Base-by-base conservation (phyloP, 331 rosid genomes). In the Erythrophleum ivorense region DNA sequence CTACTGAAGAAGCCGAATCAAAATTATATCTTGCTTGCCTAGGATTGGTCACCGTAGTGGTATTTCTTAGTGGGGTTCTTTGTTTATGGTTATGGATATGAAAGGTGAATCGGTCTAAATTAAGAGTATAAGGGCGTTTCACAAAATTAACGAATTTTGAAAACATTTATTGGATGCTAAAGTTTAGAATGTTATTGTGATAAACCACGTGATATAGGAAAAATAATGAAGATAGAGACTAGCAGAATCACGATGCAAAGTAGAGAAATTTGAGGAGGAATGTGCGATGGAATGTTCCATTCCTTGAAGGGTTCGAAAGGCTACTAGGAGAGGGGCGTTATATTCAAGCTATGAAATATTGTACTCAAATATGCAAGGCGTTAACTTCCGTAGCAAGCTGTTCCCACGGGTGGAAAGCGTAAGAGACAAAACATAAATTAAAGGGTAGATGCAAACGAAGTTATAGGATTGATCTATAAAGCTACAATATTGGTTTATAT, bases 351-450 rank as follows among this genome's bases (percentile, higher is more conserved):
- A 38, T 38, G 41, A 38, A 38, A 38, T 38, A 5, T 5, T 38
- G 41, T 38, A 38, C 41, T 38, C 41, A 3, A 38, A 38, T 38
- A 6, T 3, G 86, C 46, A 19, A 79, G 60, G 70, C 77, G 80
- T 50, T 87, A 71, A 1, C 76, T 57, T 49, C 78, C 9, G 31
- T 16, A 14, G 60, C 52, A 13, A 62, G 68, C 68, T 43, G 43
- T 67, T 43, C 8, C 33, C 21, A 31, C 19, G 14, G 33, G 60
- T 48, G 38, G 7, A 8, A 16, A 34, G 18, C 11, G 53, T n/a
- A 59, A 13, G 33, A 11, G 33, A 72, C 83, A 80, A 58, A 19
- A 53, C 11, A 16, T 2, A 5, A 74, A 54, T 5, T 5, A 2
- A 7, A 38, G 16, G 11, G 66, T 1, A 12, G 77, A 48, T 46